A percentile compares a stretch with the other conserved stretches of the same genome.
These are phyloP conservation scores for Erodium chrysanthum DNA, from an alignment of 441 rosid genomes.

Conservation along the genomic window DNA sequence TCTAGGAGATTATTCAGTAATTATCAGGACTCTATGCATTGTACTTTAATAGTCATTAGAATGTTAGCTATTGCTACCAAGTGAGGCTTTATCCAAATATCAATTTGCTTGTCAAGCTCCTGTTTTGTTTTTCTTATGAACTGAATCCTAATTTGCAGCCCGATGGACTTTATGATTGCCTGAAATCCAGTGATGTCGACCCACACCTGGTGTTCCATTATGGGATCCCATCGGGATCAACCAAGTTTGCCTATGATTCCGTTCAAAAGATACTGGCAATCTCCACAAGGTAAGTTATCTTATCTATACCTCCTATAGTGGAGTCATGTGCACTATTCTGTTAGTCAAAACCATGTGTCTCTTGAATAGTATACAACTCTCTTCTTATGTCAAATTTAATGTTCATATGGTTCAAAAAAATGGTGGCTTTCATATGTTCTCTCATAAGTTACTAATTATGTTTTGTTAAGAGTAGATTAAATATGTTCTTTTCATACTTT, in stretches of 20 bases:
- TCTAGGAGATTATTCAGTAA: background rate
- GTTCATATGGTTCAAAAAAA: background rate
- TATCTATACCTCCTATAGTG: background rate
- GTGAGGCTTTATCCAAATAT: background rate
- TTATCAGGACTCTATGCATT: background rate
- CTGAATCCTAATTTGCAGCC: constrained; percentile 33
- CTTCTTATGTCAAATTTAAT: background rate
- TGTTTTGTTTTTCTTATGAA: background rate
- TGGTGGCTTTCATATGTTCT: background rate
- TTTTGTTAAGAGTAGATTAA: background rate
- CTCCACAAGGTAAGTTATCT: constrained; percentile 49
- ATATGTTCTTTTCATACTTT: background rate
- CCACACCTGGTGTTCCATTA: constrained; percentile 66
- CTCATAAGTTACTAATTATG: background rate
- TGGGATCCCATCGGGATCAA: constrained; percentile 71
- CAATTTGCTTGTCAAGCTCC: background rate
- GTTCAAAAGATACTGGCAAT: constrained; percentile 62
- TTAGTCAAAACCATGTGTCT: background rate
- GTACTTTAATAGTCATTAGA: background rate
- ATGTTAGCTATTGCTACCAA: background rate
- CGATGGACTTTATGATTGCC: constrained; percentile 47
- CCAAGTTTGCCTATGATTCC: constrained; percentile 58
- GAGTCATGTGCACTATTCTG: background rate
- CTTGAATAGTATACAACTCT: background rate
- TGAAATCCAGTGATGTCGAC: constrained; percentile 58